Base-by-base conservation (phyloP, 768 basidiomycete genomes). In the Trametes sanguinea region DNA sequence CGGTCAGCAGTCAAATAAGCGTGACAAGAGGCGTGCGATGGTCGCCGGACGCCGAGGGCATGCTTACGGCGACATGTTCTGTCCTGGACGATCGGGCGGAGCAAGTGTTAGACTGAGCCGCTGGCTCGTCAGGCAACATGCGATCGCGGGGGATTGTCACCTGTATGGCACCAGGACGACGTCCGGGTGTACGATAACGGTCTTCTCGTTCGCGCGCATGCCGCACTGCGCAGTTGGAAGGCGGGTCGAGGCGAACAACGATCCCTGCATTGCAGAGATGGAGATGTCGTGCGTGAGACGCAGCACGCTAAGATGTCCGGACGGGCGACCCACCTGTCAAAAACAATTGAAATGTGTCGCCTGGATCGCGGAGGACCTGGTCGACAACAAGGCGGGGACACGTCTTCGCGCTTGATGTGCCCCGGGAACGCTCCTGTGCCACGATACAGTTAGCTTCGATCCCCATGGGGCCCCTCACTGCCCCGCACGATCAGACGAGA, bases 101-200 rank as follows among this genome's bases (percentile, higher is more conserved):
- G 29, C 35, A 47, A 27, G 5, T 45, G 16, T 16, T n/a, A 46
- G 39, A 16, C 42, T 51, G 32, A 59, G 57, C 50, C 22, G 10
- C 42, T 10, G 42, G 32, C 29, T 35, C 50, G 48, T 44, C 32
- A 17, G 30, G 22, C n/a, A 11, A 51, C 50, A 30, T 40, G 50
- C 42, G 48, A 59, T 51, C 57, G 45, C 27, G 45, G 37, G 56
- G 16, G 37, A 39, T 29, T 39, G 80, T 46, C 74, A 84, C 74
- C 82, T 79, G 72, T 96, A 96, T 5, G 94, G 95, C 0, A 95
- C 88, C 9, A 98, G 80, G 22, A 94, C 80, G 30, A 92, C 83
- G 22, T 82, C 83, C 9, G 78, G 69, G 4, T 89, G 92, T 13
- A 86, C 77, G 30, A 98, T 77, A 9, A 87, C 81, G 0, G 83